Conservation (phyloP, 208 protist species). For the Wallacemonas sp. region DNA sequence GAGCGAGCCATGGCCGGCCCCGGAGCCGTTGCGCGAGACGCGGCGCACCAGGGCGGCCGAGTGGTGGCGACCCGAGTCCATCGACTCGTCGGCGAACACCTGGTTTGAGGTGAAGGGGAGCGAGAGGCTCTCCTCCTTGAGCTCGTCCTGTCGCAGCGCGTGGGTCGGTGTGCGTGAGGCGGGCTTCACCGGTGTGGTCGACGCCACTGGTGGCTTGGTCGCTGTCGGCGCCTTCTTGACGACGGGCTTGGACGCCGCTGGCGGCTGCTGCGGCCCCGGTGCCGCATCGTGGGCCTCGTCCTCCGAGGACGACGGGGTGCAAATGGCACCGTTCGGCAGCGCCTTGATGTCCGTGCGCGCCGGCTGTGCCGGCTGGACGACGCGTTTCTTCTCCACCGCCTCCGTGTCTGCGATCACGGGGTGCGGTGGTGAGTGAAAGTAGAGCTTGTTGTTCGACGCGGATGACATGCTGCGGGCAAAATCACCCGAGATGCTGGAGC, state of each 20-base stretch:
- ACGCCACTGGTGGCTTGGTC: neutral
- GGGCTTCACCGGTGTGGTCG: conserved; percentile 1
- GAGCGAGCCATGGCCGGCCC: neutral
- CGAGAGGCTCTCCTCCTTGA: conserved; percentile 5
- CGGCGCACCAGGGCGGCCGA: neutral
- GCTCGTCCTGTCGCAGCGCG: neutral
- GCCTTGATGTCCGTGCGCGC: conserved; percentile 13
- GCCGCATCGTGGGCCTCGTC: too few relatives aligned
- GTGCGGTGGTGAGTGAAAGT: conserved; percentile 8
- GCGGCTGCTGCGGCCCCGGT: too few relatives aligned
- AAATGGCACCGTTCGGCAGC: conserved; percentile 13
- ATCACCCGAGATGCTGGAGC: neutral
- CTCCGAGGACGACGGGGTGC: conserved; percentile 16
- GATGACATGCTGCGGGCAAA: neutral
- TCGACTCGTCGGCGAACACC: neutral
- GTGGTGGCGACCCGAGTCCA: neutral
- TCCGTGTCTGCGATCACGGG: neutral
- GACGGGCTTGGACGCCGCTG: neutral
- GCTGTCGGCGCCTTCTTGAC: neutral
- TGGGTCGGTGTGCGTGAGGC: neutral
- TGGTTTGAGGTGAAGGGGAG: conserved; percentile 13
- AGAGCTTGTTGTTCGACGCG: conserved; percentile 9
- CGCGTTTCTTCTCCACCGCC: neutral
- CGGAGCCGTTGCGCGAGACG: neutral
- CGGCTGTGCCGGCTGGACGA: neutral